These are phyloP conservation scores for Eremomyces bilateralis DNA, from an alignment of 495 filamentous ascomycete genomes.

Conservation along the genomic window DNA sequence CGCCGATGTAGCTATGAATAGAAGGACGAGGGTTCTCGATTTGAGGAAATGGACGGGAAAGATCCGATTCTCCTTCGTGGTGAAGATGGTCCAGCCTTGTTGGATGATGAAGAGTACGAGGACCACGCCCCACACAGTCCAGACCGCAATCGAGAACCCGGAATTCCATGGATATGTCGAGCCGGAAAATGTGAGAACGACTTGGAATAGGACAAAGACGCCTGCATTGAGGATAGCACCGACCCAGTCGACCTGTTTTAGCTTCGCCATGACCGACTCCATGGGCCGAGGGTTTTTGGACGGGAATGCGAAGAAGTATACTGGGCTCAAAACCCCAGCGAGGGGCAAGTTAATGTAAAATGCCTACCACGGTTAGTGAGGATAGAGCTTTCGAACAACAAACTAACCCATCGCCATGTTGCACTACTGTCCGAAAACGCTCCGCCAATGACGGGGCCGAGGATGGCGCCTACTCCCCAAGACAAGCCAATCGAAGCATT, in stretches of 20 bases:
- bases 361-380: neutral
- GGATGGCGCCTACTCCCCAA: neutral
- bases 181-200: neutral
- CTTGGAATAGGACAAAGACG: neutral
- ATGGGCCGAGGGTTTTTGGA: neutral
- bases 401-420: conserved; percentile 3
- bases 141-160: neutral
- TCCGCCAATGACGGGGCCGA: conserved; percentile 2
- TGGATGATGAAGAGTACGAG: neutral
- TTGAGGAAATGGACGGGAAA: conserved; percentile 7
- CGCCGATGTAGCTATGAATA: conserved; percentile 1
- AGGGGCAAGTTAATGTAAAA: conserved; percentile 7
- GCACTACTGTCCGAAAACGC: neutral
- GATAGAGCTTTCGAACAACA: neutral
- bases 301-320: conserved; percentile 1
- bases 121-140: neutral
- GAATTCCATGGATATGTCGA: neutral
- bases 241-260: conserved; percentile 1
- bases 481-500: neutral
- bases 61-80: conserved; percentile 1
- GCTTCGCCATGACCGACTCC: neutral
- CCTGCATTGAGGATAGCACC: conserved; percentile 1
- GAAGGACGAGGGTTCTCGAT: conserved; percentile 2
- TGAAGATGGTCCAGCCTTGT: neutral
- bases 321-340: neutral